Percentiles rank a stretch among this genome's conserved stretches.
Conservation (phyloP, 345 rosid species). For the Eucalyptus tenuipes region DNA sequence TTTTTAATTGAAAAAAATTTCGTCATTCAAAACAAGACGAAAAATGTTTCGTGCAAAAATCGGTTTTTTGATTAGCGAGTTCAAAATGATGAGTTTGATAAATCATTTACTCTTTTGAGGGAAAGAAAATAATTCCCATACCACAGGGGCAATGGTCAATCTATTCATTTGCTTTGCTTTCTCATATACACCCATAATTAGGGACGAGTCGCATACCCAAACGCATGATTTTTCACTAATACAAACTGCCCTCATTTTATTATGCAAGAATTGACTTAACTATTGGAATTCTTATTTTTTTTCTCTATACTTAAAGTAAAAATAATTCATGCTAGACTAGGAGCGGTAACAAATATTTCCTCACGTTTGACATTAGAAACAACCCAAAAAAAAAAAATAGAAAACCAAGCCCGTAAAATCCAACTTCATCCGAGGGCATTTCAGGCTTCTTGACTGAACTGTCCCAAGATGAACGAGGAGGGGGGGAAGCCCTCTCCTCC, state of each 20-base stretch:
- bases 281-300: neutral
- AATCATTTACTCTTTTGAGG: neutral
- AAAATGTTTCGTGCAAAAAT: neutral
- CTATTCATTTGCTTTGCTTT: neutral
- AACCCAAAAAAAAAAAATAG: neutral
- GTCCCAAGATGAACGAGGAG: neutral
- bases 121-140: neutral
- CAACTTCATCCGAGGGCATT: neutral
- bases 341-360: neutral
- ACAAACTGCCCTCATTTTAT: neutral
- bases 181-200: neutral
- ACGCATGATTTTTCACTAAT: neutral
- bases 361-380: neutral
- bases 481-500: neutral
- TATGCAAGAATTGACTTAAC: accelerated
- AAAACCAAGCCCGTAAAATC: neutral
- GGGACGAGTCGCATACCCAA: neutral
- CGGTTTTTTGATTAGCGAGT: neutral
- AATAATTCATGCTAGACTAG: neutral
- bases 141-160: neutral
- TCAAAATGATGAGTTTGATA: neutral
- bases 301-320: too few species aligned
- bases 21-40: neutral
- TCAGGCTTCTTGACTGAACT: neutral
- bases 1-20: neutral